Base-by-base conservation (phyloP, 306 rosid genomes). In the Cicer cuneatum region DNA sequence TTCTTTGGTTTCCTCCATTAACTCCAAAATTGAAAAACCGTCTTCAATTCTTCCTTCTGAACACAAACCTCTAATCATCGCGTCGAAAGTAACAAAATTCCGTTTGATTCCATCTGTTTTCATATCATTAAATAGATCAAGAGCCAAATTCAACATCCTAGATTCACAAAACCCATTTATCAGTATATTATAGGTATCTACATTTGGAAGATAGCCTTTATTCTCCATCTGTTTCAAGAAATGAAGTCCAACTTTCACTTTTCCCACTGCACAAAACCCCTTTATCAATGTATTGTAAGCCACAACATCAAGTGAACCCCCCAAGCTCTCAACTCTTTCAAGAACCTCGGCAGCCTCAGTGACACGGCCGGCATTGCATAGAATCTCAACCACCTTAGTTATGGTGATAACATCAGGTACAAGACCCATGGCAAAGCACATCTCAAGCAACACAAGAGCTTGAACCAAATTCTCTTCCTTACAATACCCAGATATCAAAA, bases 61-160 rank as follows among this genome's bases (percentile, higher is more conserved):
- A 75, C 93, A 89, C 83, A 89, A 81, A 51, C 90, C 89, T 80
- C 87, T 85, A 33, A 92, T 83, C 46, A 88, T 47, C 3, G 77
- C 69, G 72, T 89, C 92, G 29, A 81, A 86, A 0, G 90, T 88
- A 66, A 63, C 74, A 76, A 88, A 89, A 61, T 80, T 88, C 87
- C 84, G 65, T 29, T 69, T 77, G 60, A 92, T 56, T 66, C 97
- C 97, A 43, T 83, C 87, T 8, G 85, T 86, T 80, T 86, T 79
- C 96, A 92, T 92, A 13, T 92, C 96, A 66, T 86, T 79, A 71
- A 89, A 89, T 81, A 92, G 79, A 86, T 86, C 82, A 41, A 92
- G 75, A 74, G 96, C 90, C 69, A 77, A 78, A 80, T 88, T 87
- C 80, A 85, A 80, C 88, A 83, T 81, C 65, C 85, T 53, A 46